phyloP scores from a whole-genome alignment of 345 rosid species.

The Leavenworthia alabamica region DNA sequence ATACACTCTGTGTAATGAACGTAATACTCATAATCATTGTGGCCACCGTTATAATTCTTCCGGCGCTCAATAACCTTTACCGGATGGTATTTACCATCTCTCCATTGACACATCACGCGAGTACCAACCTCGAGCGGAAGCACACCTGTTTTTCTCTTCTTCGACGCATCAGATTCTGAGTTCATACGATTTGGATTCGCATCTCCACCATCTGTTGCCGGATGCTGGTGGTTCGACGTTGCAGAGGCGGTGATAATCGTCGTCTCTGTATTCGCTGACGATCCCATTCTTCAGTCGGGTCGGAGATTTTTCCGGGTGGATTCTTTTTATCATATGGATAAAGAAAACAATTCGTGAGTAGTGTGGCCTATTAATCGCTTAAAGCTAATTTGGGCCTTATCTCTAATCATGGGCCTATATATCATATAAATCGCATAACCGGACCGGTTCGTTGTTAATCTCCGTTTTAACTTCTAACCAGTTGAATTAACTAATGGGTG shows the following conservation, averaged over 20 bases:
- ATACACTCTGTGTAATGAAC: conserved; percentile 97
- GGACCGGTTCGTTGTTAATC: neutral
- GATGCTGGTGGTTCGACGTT: conserved; percentile 33
- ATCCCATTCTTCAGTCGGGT: conserved; percentile 56
- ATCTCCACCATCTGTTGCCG: conserved; percentile 18
- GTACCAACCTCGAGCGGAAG: conserved; percentile 94
- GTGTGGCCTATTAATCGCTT: neutral
- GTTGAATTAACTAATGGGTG: too few relatives aligned
- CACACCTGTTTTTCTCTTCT: conserved; percentile 53
- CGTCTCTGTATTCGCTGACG: conserved; percentile 56
- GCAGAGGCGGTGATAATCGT: conserved; percentile 33
- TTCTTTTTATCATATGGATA: neutral
- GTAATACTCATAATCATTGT: conserved; percentile 84
- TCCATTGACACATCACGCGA: conserved; percentile 94
- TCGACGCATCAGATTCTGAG: conserved; percentile 47
- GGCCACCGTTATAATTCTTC: conserved; percentile 40
- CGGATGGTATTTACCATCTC: conserved; percentile 90
- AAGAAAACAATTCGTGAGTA: neutral
- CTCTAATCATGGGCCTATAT: neutral
- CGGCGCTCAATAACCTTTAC: conserved; percentile 97
- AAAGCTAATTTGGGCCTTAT: neutral
- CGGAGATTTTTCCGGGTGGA: conserved; percentile 3
- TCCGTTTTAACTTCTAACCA: neutral
- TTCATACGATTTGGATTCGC: neutral
- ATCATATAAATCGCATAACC: neutral